Percentiles rank a stretch among this genome's conserved stretches.
Evolutionary conservation across 1,284 basidiomycete genomes (phyloP).

Genomic region (Pseudozyma sp.): DNA sequence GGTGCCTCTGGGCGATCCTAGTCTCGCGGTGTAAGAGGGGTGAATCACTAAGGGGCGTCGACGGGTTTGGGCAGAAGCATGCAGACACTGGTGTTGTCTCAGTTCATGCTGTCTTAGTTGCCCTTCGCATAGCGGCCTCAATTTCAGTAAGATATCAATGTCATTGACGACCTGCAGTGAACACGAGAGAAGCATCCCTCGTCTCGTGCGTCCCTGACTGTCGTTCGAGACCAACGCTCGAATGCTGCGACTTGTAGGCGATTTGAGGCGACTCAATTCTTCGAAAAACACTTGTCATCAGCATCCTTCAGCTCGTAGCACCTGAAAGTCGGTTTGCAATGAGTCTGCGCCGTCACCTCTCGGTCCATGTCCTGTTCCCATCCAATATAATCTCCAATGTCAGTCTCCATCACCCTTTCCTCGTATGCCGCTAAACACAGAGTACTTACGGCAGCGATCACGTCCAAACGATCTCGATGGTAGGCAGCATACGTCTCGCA

Average conservation of each 20-base stretch:
- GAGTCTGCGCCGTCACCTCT: background rate
- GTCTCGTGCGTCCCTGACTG: too few relatives aligned
- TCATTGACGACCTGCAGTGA: too few relatives aligned
- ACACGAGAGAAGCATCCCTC: too few relatives aligned
- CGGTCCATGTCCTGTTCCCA: background rate
- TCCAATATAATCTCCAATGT: background rate
- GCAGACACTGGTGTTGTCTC: too few relatives aligned
- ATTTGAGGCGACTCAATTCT: background rate
- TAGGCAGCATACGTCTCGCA: background rate
- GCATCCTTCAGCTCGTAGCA: constrained; percentile 10
- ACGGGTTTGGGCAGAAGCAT: too few relatives aligned
- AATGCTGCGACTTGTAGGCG: too few relatives aligned
- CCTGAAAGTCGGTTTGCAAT: constrained; percentile 2
- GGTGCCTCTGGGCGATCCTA: constrained; percentile 6
- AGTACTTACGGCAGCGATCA: background rate
- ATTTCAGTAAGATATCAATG: too few relatives aligned
- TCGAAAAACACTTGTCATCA: constrained; percentile 12
- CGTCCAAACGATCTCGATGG: background rate
- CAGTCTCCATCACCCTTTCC: background rate
- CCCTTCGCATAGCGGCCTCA: too few relatives aligned
- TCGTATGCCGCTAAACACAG: background rate
- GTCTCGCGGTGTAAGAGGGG: background rate
- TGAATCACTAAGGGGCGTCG: too few relatives aligned
- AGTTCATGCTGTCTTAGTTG: too few relatives aligned
- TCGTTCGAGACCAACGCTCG: too few relatives aligned